phyloP scores from a whole-genome alignment of 306 rosid species.

The Corylus heterophylla region DNA sequence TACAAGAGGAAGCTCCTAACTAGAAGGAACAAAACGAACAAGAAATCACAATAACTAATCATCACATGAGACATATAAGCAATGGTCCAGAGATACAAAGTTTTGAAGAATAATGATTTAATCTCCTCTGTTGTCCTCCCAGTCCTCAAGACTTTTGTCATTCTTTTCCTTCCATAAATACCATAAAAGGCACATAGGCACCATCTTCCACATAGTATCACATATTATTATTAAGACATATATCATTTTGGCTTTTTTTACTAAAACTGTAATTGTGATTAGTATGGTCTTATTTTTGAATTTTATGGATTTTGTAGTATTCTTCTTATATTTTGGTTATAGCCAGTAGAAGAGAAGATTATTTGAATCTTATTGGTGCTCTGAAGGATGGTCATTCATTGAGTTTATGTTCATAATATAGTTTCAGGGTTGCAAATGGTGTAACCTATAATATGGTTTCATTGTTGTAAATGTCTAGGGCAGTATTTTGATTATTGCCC shows the following conservation, averaged over 20 bases:
- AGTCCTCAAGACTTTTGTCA: too few species aligned
- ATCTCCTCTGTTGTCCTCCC: too few species aligned
- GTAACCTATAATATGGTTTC: background rate
- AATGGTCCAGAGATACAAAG: too few species aligned
- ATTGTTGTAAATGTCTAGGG: background rate
- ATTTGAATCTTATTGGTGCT: background rate
- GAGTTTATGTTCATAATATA: background rate
- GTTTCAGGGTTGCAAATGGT: background rate
- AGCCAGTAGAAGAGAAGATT: background rate
- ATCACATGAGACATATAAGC: too few species aligned
- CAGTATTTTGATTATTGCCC: background rate
- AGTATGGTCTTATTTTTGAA: background rate
- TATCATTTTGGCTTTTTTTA: background rate
- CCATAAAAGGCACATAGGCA: too few species aligned
- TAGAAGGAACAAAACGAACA: too few species aligned
- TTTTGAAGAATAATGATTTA: too few species aligned
- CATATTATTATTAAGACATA: slow-evolving; percentile 3
- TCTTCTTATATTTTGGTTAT: background rate
- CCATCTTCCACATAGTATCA: background rate
- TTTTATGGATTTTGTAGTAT: background rate
- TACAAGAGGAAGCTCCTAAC: too few species aligned
- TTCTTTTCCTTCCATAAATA: too few species aligned
- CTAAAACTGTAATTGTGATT: background rate
- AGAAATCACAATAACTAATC: too few species aligned
- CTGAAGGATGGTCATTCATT: background rate